A percentile compares a stretch with the other conserved stretches of the same genome.
Evolutionary conservation across 306 rosid genomes (phyloP).

Genomic region (Trifolium fragiferum): DNA sequence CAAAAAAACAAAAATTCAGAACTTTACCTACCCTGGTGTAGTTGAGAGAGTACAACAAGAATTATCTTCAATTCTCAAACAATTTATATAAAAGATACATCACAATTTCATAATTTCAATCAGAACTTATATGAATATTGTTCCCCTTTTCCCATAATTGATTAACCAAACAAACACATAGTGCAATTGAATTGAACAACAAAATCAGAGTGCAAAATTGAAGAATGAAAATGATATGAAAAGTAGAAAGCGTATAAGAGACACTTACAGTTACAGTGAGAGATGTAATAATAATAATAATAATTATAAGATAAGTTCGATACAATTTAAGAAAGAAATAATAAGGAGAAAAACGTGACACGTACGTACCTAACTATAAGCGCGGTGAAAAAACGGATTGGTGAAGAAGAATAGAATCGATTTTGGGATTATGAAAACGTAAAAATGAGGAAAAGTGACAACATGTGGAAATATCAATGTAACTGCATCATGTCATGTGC

Average conservation of each 20-base stretch:
- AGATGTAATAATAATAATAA: neutral
- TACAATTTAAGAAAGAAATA: neutral
- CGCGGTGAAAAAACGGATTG: slow-evolving; percentile 13
- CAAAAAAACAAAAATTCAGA: slow-evolving; percentile 2
- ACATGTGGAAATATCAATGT: neutral
- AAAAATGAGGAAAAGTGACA: slow-evolving; percentile 28
- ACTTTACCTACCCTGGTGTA: neutral
- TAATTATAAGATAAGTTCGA: neutral
- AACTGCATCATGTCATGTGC: neutral
- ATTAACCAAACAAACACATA: neutral
- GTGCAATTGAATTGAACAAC: neutral
- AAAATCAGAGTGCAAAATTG: slow-evolving; percentile 10
- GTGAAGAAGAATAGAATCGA: neutral
- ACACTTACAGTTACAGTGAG: slow-evolving; percentile 2
- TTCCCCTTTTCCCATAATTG: neutral
- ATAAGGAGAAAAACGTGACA: neutral
- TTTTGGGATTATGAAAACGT: neutral
- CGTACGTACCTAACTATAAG: slow-evolving; percentile 5
- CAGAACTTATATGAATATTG: neutral
- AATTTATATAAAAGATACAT: too few relatives aligned
- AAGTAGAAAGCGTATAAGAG: neutral
- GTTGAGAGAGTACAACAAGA: neutral
- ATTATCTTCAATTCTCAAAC: neutral
- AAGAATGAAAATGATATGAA: neutral
- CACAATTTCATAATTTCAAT: neutral